Percentiles rank a stretch among this genome's conserved stretches.
These are phyloP conservation scores for Kwoniella bestiolae DNA, from an alignment of 768 basidiomycete genomes.

Conservation along the genomic window DNA sequence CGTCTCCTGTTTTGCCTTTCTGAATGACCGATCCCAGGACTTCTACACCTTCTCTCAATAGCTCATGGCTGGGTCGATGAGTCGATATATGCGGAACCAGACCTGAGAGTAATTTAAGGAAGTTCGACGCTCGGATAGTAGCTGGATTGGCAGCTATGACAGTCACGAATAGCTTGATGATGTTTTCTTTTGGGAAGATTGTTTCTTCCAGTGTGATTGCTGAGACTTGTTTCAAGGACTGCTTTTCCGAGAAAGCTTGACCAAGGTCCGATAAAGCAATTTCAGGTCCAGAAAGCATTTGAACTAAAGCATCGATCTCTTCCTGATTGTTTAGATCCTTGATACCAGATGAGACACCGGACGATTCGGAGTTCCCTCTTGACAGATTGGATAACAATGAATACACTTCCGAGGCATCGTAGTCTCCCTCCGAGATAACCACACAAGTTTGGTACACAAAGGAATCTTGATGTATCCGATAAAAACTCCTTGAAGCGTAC, in stretches of 20 bases:
- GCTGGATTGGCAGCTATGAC: slow-evolving; percentile 51
- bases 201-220: slow-evolving; percentile 30
- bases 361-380: slow-evolving; percentile 10
- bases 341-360: slow-evolving; percentile 43
- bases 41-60: slow-evolving; percentile 39
- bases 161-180: slow-evolving; percentile 45
- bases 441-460: slow-evolving; percentile 47
- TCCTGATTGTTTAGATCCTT: slow-evolving; percentile 42
- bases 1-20: slow-evolving; percentile 31
- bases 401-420: slow-evolving; percentile 34
- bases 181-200: slow-evolving; percentile 41
- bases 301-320: slow-evolving; percentile 43
- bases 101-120: slow-evolving; percentile 33
- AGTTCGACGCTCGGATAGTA: slow-evolving; percentile 22
- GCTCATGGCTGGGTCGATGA: slow-evolving; percentile 13
- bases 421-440: slow-evolving; percentile 29
- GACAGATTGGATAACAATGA: slow-evolving; percentile 36
- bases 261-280: slow-evolving; percentile 44
- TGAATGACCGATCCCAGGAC: slow-evolving; percentile 40
- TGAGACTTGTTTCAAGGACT: slow-evolving; percentile 32
- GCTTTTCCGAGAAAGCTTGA: slow-evolving; percentile 35
- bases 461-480: slow-evolving; percentile 46
- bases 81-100: slow-evolving; percentile 38
- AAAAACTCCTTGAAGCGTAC: slow-evolving; percentile 42
- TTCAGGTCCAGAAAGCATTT: slow-evolving; percentile 48